Evolutionary conservation across 495 filamentous ascomycete genomes (phyloP).

Genomic region (Xylaria scruposa): DNA sequence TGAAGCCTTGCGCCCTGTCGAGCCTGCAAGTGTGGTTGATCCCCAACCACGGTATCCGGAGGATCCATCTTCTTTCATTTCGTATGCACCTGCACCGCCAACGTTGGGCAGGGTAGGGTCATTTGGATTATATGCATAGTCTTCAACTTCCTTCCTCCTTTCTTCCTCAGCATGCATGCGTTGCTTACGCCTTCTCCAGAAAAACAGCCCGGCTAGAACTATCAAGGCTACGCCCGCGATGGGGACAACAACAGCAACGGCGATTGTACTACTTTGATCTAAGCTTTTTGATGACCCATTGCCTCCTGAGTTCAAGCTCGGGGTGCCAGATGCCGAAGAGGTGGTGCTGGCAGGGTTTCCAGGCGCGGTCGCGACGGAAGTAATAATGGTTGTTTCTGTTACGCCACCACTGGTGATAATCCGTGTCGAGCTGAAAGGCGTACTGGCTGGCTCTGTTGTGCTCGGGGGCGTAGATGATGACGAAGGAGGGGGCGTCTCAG

Average conservation of each 20-base stretch:
- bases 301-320: constrained; percentile 29
- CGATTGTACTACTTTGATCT: constrained; percentile 71
- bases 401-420: constrained; percentile 43
- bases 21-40: constrained; percentile 70
- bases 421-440: constrained; percentile 40
- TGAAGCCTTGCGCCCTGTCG: constrained; percentile 80
- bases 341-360: neutral
- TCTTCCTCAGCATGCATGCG: constrained; percentile 85
- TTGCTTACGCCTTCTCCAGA: constrained; percentile 87
- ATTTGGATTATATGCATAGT: constrained; percentile 95
- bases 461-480: constrained; percentile 28
- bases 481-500: constrained; percentile 27
- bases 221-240: constrained; percentile 88
- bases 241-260: constrained; percentile 92
- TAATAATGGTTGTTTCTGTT: constrained; percentile 32
- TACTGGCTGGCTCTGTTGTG: neutral
- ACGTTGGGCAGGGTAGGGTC: constrained; percentile 81
- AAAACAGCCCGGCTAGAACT: constrained; percentile 74
- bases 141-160: constrained; percentile 91
- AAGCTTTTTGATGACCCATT: constrained; percentile 50
- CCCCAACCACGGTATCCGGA: constrained; percentile 96
- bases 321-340: constrained; percentile 12
- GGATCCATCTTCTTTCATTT: constrained; percentile 70
- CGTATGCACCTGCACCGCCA: constrained; percentile 64
- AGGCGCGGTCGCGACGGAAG: constrained; percentile 21